phyloP scores from a whole-genome alignment of 306 rosid species.

The Cajanus cajan region DNA sequence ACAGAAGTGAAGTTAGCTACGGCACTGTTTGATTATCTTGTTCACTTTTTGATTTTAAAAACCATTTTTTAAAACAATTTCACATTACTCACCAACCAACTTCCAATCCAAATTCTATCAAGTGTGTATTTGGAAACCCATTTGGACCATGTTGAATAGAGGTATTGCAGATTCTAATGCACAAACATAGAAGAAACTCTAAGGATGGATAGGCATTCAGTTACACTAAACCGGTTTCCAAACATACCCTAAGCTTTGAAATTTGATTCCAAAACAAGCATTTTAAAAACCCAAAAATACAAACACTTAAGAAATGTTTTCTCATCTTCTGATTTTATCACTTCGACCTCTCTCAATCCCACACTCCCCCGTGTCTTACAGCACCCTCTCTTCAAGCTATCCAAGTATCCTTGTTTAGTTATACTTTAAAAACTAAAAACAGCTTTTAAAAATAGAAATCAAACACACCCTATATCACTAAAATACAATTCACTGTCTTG shows the following conservation, averaged over 20 bases:
- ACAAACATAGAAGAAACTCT: too few species aligned
- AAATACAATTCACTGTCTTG: background rate
- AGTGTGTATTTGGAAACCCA: background rate
- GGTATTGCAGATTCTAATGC: too few species aligned
- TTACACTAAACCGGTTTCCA: too few species aligned
- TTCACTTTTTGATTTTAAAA: background rate
- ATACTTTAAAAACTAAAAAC: background rate
- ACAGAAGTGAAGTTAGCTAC: constrained; percentile 15
- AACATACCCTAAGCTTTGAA: background rate
- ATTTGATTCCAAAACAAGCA: background rate
- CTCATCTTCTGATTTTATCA: background rate
- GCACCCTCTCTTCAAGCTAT: background rate
- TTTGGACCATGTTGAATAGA: too few species aligned
- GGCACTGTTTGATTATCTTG: background rate
- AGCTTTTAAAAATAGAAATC: background rate
- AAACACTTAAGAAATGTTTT: background rate
- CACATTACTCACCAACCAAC: background rate
- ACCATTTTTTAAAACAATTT: background rate
- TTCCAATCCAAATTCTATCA: background rate
- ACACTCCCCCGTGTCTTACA: background rate
- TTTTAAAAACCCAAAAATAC: background rate
- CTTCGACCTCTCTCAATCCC: background rate
- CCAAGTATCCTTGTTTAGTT: background rate
- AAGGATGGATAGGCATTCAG: too few species aligned
- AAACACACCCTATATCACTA: background rate